Conservation (phyloP, 257 asterid species). For the Solanum clarkiae region DNA sequence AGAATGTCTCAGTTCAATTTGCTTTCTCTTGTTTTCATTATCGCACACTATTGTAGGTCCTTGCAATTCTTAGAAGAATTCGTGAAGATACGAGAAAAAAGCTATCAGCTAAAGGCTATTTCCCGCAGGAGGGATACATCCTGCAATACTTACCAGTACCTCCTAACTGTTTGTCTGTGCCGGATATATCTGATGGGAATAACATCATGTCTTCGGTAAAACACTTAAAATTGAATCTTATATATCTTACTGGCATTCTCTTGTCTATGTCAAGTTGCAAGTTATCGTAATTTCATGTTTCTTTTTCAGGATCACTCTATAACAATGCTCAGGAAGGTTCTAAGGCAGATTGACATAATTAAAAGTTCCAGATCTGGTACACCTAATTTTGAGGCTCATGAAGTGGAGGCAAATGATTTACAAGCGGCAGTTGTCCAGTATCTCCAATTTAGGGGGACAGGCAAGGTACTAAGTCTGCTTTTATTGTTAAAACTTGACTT, state of each 20-base stretch:
- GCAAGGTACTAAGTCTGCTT: constrained; percentile 52
- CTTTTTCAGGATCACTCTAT: constrained; percentile 73
- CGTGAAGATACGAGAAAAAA: constrained; percentile 56
- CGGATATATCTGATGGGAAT: constrained; percentile 92
- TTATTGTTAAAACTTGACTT: not conserved
- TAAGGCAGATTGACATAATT: constrained; percentile 71
- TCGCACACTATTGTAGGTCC: constrained; percentile 30
- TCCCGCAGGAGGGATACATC: constrained; percentile 82
- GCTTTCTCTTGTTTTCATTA: not conserved
- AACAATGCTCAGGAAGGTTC: constrained; percentile 72
- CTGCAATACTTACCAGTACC: constrained; percentile 84
- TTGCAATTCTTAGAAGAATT: constrained; percentile 45
- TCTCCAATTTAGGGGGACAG: constrained; percentile 79
- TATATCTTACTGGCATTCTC: constrained; percentile 7
- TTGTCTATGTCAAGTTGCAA: not conserved
- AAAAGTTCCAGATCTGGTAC: constrained; percentile 85
- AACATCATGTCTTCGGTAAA: constrained; percentile 82
- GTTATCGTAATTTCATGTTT: constrained; percentile 5
- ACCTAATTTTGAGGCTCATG: constrained; percentile 85
- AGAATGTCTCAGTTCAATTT: not conserved
- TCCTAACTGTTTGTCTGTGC: constrained; percentile 93
- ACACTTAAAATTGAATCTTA: not conserved
- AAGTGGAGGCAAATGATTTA: constrained; percentile 73
- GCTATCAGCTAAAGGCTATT: constrained; percentile 56
- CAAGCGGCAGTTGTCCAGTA: constrained; percentile 82